Conservation (phyloP, 495 filamentous ascomycete genomes). For the Penicillium longicatenatum region DNA sequence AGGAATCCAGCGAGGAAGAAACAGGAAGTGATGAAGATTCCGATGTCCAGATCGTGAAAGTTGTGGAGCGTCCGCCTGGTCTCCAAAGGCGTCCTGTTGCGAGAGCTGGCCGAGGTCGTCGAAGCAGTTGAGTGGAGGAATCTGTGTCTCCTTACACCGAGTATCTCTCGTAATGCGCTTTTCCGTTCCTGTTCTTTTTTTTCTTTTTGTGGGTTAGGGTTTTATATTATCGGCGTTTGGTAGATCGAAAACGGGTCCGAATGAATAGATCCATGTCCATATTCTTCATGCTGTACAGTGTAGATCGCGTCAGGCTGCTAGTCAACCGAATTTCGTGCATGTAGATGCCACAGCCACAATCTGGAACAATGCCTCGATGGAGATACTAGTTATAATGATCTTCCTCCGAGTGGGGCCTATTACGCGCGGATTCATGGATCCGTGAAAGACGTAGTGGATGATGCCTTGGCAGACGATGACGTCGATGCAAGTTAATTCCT, state of each 20-base stretch:
- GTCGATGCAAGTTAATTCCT: slow-evolving; percentile 7
- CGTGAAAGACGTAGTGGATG: not conserved
- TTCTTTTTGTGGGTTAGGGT: not conserved
- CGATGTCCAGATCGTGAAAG: slow-evolving; percentile 38
- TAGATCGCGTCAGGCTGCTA: not conserved
- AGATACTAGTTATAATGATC: too few species aligned
- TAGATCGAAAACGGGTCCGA: slow-evolving; percentile 6
- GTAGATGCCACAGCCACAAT: not conserved
- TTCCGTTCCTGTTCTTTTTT: not conserved
- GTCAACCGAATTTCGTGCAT: not conserved
- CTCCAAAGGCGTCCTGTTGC: slow-evolving; percentile 23
- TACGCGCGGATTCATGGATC: slow-evolving; percentile 2
- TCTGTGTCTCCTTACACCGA: not conserved
- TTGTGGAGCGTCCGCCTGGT: slow-evolving; percentile 30
- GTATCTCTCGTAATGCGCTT: not conserved
- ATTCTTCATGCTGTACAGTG: not conserved
- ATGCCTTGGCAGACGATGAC: slow-evolving; percentile 26
- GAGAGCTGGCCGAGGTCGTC: slow-evolving; percentile 23
- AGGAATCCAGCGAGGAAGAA: slow-evolving; percentile 26
- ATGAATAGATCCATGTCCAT: slow-evolving; percentile 8
- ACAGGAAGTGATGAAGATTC: slow-evolving; percentile 33
- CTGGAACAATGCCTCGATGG: not conserved
- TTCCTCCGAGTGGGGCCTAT: slow-evolving; percentile 5
- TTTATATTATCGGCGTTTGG: slow-evolving; percentile 1
- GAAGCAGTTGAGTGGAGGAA: slow-evolving; percentile 22